A percentile compares a stretch with the other conserved stretches of the same genome.
Evolutionary conservation across 1,139 yeast species (phyloP).

Genomic region (Yamadazyma epiphylla): DNA sequence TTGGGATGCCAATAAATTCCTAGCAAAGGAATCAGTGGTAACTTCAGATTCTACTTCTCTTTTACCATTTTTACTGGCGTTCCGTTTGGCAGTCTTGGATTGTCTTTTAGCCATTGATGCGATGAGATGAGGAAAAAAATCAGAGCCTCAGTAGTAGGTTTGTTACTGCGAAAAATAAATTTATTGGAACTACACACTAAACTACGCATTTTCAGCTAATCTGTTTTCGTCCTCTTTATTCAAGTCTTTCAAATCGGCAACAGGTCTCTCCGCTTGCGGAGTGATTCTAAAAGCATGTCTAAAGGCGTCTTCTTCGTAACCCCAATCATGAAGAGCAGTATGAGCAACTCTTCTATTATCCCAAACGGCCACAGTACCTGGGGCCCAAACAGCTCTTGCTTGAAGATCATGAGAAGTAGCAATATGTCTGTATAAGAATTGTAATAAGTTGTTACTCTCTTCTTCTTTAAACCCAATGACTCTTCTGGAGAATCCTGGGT

Average conservation of each 20-base stretch:
- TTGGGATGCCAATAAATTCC: constrained; percentile 57
- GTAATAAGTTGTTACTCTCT: constrained; percentile 55
- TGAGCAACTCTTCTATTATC: constrained; percentile 65
- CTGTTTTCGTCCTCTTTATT: constrained; percentile 15
- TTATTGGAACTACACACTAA: neutral
- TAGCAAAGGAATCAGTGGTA: constrained; percentile 57
- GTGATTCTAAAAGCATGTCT: constrained; percentile 72
- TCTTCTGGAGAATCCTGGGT: constrained; percentile 55
- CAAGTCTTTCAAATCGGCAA: constrained; percentile 30
- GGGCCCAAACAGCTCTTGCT: constrained; percentile 35
- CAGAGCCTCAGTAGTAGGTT: neutral
- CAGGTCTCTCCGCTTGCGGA: constrained; percentile 54
- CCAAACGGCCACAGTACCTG: constrained; percentile 61
- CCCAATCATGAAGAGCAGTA: constrained; percentile 62
- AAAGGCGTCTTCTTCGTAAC: constrained; percentile 34
- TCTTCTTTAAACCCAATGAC: constrained; percentile 62
- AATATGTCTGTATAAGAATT: constrained; percentile 49
- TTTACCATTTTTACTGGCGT: constrained; percentile 46
- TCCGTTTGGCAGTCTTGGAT: constrained; percentile 56
- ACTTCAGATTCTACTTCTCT: constrained; percentile 67
- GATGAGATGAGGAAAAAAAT: neutral
- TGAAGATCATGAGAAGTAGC: constrained; percentile 37
- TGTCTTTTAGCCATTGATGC: constrained; percentile 61
- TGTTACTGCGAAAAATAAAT: too few relatives aligned
- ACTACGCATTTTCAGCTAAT: constrained; percentile 4